A percentile compares a stretch with the other conserved stretches of the same genome.
Conservation (phyloP, 2,329 filamentous ascomycete species). For the Epichloe scottii region DNA sequence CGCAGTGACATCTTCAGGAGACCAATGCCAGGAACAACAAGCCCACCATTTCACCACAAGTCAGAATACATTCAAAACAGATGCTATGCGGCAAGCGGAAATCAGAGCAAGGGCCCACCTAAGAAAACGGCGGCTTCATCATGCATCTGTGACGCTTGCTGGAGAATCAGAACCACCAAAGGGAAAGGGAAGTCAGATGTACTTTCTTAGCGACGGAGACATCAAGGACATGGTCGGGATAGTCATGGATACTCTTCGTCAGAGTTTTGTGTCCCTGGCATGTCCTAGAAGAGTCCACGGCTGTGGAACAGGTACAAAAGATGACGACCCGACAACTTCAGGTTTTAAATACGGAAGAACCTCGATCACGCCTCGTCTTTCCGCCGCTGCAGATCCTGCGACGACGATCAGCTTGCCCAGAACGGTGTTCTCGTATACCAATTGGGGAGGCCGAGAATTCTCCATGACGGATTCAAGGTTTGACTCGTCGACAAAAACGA, state of each 20-base stretch:
- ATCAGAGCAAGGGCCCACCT: slow-evolving; percentile 3
- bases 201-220: slow-evolving; percentile 8
- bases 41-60: neutral
- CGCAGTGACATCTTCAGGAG: neutral
- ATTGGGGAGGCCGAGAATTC: neutral
- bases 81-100: slow-evolving; percentile 2
- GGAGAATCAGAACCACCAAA: neutral
- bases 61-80: neutral
- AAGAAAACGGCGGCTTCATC: neutral
- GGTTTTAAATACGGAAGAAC: slow-evolving; percentile 11
- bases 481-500: slow-evolving; percentile 13
- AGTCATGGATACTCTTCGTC: slow-evolving; percentile 2
- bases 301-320: neutral
- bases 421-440: slow-evolving; percentile 16
- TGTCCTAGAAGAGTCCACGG: neutral
- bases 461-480: neutral
- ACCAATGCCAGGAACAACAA: neutral
- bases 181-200: slow-evolving; percentile 2
- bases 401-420: slow-evolving; percentile 22
- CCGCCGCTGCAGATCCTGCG: slow-evolving; percentile 17
- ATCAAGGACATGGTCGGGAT: slow-evolving; percentile 6
- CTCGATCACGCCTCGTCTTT: slow-evolving; percentile 14
- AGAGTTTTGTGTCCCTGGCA: neutral
- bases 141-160: neutral
- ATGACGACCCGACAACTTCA: slow-evolving; percentile 4